Percentiles rank a stretch among this genome's conserved stretches.
phyloP scores from a whole-genome alignment of 768 basidiomycete genomes.

The Trametes elegans region DNA sequence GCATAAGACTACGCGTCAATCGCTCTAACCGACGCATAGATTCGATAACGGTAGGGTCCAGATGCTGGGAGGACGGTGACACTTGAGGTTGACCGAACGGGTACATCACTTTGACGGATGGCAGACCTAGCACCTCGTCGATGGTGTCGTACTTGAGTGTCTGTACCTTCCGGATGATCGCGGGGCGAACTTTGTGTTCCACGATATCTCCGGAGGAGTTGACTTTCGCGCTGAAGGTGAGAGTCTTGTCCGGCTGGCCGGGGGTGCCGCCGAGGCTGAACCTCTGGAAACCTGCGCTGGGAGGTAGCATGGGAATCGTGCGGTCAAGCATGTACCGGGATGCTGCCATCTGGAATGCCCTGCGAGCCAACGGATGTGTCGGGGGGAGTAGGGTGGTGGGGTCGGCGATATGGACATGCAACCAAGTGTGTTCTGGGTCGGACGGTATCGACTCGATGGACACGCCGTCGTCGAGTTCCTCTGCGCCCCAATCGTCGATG shows the following conservation, averaged over 20 bases:
- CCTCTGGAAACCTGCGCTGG: slow-evolving; percentile 45
- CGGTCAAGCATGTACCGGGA: slow-evolving; percentile 67
- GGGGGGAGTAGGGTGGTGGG: slow-evolving; percentile 80
- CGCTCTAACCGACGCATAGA: slow-evolving; percentile 33
- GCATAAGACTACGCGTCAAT: slow-evolving; percentile 19
- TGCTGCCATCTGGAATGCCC: slow-evolving; percentile 43
- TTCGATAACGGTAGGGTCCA: slow-evolving; percentile 11
- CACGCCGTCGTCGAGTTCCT: slow-evolving; percentile 93
- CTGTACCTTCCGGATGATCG: slow-evolving; percentile 67
- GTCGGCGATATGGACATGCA: slow-evolving; percentile 93
- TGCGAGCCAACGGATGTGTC: slow-evolving; percentile 54
- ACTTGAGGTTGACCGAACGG: slow-evolving; percentile 40
- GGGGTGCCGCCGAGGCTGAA: slow-evolving; percentile 45
- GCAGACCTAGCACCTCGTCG: slow-evolving; percentile 46
- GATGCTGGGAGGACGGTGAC: background rate
- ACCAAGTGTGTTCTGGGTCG: slow-evolving; percentile 65
- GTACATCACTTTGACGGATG: slow-evolving; percentile 19
- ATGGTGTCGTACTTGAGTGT: slow-evolving; percentile 66
- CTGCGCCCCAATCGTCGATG: slow-evolving; percentile 75
- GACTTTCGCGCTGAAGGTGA: slow-evolving; percentile 82
- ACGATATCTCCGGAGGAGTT: slow-evolving; percentile 58
- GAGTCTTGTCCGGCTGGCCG: slow-evolving; percentile 49
- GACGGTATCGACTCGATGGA: slow-evolving; percentile 70
- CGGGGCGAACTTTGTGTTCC: slow-evolving; percentile 69
- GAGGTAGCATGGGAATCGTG: slow-evolving; percentile 73